A percentile compares a stretch with the other conserved stretches of the same genome.
Evolutionary conservation across 164 flowering plant genomes (phyloP).

Genomic region (Macadamia integrifolia): DNA sequence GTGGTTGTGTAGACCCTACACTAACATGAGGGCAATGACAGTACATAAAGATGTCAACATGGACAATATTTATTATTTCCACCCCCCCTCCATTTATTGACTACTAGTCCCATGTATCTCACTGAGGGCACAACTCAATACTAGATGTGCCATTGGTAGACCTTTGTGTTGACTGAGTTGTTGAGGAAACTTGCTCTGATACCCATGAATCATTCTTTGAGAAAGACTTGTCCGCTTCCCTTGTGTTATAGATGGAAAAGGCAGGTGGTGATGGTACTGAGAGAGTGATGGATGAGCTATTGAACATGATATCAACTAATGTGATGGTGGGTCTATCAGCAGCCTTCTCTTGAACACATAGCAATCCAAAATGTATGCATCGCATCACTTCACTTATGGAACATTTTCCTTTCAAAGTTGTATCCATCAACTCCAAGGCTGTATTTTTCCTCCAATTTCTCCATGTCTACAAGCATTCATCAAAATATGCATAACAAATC

Average conservation of each 20-base stretch:
- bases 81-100: no score
- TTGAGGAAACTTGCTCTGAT: background rate
- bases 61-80: no score
- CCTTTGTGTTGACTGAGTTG: background rate
- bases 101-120: no score
- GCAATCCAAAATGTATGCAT: conserved; percentile 39
- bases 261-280: conserved; percentile 37
- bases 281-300: conserved; percentile 24
- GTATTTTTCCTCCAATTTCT: conserved; percentile 29
- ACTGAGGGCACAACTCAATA: no score
- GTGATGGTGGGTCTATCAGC: conserved; percentile 42
- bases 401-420: conserved; percentile 3
- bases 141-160: background rate
- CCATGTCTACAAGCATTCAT: conserved; percentile 34
- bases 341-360: conserved; percentile 40
- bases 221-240: background rate
- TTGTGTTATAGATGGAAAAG: conserved; percentile 18
- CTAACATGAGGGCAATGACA: no score
- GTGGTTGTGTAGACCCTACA: no score
- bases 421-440: conserved; percentile 26
- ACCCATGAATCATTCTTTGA: background rate
- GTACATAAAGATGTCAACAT: no score
- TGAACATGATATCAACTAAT: conserved; percentile 36
- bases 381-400: conserved; percentile 26
- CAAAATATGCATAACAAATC: background rate